Conservation (phyloP, 768 basidiomycete species). For the Leccinum imitatum region DNA sequence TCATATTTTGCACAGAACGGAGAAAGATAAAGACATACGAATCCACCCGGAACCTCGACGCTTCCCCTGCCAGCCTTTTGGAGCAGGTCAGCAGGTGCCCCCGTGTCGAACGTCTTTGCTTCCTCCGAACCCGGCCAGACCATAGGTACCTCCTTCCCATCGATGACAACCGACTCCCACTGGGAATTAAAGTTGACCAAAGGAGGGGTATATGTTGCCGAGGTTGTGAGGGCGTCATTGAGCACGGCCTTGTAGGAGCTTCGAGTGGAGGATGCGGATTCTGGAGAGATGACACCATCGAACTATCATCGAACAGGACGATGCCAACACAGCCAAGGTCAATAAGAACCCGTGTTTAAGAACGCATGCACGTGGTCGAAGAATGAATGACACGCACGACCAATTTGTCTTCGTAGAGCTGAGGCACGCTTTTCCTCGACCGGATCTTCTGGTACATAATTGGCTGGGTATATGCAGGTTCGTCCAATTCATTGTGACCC, state of each 20-base stretch:
- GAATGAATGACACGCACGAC: slow-evolving; percentile 45
- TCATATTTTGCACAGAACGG: background rate
- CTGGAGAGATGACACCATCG: slow-evolving; percentile 44
- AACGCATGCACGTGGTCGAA: background rate
- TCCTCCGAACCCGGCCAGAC: slow-evolving; percentile 59
- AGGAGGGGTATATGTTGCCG: slow-evolving; percentile 47
- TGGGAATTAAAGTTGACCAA: slow-evolving; percentile 61
- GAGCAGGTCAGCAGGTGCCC: slow-evolving; percentile 54
- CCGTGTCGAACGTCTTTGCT: slow-evolving; percentile 66
- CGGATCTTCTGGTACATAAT: slow-evolving; percentile 90
- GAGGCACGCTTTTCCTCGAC: slow-evolving; percentile 50
- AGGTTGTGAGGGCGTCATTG: slow-evolving; percentile 55
- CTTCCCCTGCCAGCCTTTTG: slow-evolving; percentile 65
- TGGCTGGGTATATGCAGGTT: slow-evolving; percentile 85
- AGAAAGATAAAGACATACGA: slow-evolving; percentile 48
- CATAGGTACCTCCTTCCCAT: slow-evolving; percentile 23
- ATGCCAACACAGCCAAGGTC: background rate
- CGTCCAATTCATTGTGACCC: slow-evolving; percentile 88
- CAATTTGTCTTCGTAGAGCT: slow-evolving; percentile 74
- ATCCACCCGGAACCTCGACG: slow-evolving; percentile 54
- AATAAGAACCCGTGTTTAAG: background rate
- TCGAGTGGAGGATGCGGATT: slow-evolving; percentile 52
- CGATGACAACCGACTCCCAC: slow-evolving; percentile 47
- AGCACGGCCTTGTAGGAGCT: slow-evolving; percentile 59
- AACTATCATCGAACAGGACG: slow-evolving; percentile 13